Evolutionary conservation across 176 grass and related monocot genomes (phyloP).

Genomic region (Phyllostachys edulis): DNA sequence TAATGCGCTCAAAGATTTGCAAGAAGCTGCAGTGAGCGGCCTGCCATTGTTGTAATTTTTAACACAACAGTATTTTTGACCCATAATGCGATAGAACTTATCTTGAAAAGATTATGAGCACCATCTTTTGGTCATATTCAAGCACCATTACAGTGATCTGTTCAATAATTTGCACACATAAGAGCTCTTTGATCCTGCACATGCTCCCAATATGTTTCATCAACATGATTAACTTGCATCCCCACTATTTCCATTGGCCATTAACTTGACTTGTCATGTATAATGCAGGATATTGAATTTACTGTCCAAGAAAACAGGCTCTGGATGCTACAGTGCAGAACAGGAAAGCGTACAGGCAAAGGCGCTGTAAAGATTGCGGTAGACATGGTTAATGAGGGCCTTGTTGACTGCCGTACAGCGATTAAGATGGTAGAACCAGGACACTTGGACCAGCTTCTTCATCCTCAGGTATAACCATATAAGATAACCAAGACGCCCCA

Average conservation of each 20-base stretch:
- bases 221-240: not conserved
- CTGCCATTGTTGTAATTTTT: conserved; percentile 9
- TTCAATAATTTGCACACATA: not conserved
- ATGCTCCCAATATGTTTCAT: not conserved
- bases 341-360: conserved; percentile 85
- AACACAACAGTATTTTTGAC: not conserved
- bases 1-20: conserved; percentile 3
- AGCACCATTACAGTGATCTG: not conserved
- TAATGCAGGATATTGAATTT: conserved; percentile 87
- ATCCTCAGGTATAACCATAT: conserved; percentile 73
- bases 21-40: not conserved
- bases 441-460: conserved; percentile 96
- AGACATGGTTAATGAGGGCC: conserved; percentile 80
- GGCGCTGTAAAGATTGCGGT: conserved; percentile 93
- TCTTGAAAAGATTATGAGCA: not conserved
- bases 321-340: conserved; percentile 98
- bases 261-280: conserved; percentile 5
- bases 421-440: conserved; percentile 98
- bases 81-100: not conserved
- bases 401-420: conserved; percentile 55
- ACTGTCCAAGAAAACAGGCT: conserved; percentile 98
- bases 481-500: not conserved
- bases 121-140: not conserved
- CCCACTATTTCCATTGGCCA: not conserved
- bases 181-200: not conserved